These are phyloP conservation scores for Sphagnum tenellum DNA, from an alignment of 225 moss, liverwort and hornwort species.

Conservation along the genomic window DNA sequence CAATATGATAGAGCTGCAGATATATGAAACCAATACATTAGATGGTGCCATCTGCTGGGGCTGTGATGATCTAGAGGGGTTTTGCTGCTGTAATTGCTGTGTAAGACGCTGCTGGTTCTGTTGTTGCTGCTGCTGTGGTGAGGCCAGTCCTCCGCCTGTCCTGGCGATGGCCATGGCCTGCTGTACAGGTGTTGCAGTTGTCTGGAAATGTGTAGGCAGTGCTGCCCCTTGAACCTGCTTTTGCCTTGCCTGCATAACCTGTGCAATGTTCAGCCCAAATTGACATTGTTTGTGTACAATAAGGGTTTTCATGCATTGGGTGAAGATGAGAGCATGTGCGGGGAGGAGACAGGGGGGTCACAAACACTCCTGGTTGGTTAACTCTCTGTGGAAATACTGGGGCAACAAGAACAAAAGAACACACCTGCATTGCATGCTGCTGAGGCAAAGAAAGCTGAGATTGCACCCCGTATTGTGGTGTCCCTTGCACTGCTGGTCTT, in stretches of 20 bases:
- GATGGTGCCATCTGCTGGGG: constrained; percentile 26
- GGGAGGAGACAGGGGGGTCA: too few species aligned
- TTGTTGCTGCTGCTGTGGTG: constrained; percentile 31
- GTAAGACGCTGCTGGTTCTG: constrained; percentile 31
- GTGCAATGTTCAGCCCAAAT: not conserved
- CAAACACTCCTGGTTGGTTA: too few species aligned
- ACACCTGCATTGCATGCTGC: constrained; percentile 41
- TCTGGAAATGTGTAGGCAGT: constrained; percentile 41
- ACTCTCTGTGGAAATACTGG: too few species aligned
- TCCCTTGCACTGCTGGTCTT: constrained; percentile 33
- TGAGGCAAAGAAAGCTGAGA: constrained; percentile 11
- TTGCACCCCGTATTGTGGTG: constrained; percentile 27
- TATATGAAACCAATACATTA: not conserved
- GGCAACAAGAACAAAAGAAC: not conserved
- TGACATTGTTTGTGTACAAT: not conserved
- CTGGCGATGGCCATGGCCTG: constrained; percentile 40
- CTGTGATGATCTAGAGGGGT: constrained; percentile 4
- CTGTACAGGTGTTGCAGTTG: constrained; percentile 25
- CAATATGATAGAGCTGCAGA: too few species aligned
- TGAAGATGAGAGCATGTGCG: too few species aligned
- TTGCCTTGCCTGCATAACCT: constrained; percentile 46
- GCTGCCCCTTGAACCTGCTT: constrained; percentile 50
- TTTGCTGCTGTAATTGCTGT: constrained; percentile 40
- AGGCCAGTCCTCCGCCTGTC: constrained; percentile 21
- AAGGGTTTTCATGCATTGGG: too few species aligned